These are phyloP conservation scores for Boletus semigastroideus DNA, from an alignment of 1,284 basidiomycete genomes.

Conservation along the genomic window DNA sequence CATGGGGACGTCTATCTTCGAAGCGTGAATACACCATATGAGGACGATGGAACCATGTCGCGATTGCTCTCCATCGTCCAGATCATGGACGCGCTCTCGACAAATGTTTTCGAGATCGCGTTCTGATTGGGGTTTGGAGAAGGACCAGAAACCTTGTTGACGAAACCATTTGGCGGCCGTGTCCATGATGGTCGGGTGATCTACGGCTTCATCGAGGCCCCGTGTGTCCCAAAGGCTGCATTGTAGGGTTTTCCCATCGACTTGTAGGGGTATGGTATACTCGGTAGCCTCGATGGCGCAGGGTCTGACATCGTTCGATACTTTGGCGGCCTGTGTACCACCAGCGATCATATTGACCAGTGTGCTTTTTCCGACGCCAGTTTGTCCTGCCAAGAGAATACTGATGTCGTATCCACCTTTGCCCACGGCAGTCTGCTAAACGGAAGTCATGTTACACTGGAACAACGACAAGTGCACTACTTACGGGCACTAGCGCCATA, in stretches of 20 bases:
- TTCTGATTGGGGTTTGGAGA: slow-evolving; percentile 19
- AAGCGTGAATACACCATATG: slow-evolving; percentile 32
- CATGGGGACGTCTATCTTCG: slow-evolving; percentile 27
- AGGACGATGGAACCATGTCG: slow-evolving; percentile 12
- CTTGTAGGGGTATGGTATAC: slow-evolving; percentile 11
- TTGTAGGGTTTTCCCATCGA: slow-evolving; percentile 6
- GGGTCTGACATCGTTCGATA: slow-evolving; percentile 27
- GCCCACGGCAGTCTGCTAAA: neutral
- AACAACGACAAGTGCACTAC: neutral
- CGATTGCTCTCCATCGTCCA: slow-evolving; percentile 9
- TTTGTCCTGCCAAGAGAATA: slow-evolving; percentile 29
- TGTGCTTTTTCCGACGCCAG: slow-evolving; percentile 29
- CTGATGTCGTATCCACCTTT: slow-evolving; percentile 1
- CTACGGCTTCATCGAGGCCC: slow-evolving; percentile 30
- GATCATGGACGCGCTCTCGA: slow-evolving; percentile 13
- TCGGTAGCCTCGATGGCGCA: slow-evolving; percentile 24
- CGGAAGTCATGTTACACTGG: neutral
- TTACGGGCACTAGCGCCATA: slow-evolving; percentile 3
- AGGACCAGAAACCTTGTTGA: slow-evolving; percentile 23
- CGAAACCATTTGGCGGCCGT: slow-evolving; percentile 23
- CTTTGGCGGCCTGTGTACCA: slow-evolving; percentile 14
- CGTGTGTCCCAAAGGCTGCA: slow-evolving; percentile 26
- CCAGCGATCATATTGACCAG: slow-evolving; percentile 30
- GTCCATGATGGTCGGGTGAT: slow-evolving; percentile 26
- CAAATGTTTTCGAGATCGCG: slow-evolving; percentile 22